Evolutionary conservation across 1,284 basidiomycete species (phyloP), one percentile per base, ranked within the genome.

Genomic region (Trametes sp.): DNA sequence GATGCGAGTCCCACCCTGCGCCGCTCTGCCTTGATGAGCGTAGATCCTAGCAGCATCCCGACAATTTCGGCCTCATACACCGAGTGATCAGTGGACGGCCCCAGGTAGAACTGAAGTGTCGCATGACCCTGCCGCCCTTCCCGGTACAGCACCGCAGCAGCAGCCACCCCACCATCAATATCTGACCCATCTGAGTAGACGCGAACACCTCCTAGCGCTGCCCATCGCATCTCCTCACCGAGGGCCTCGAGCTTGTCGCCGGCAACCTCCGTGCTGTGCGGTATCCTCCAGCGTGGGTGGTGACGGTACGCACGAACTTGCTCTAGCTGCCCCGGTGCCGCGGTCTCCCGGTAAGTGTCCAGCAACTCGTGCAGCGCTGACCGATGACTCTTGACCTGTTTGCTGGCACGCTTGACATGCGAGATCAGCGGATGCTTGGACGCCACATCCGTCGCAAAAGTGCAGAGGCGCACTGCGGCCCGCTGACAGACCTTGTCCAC

Each of bases 31-130:
- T 19, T 38, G 1, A 67, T 41, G 1, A 69, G 61, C 13, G 61
- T 28, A 0, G 59, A 23, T 0, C 45, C 65, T 2, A 67, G 57
- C 0, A 71, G 52, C 0, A 73, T 59, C 2, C 74, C 76, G 0
- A 74, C 67, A 0, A 68, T 57, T 64, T 78, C 73, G 0, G 69
- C 75, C 50, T 79, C 75, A 59, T 73, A 76, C 1, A 75, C 72
- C 0, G 73, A 74, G 67, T 78, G 75, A 16, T 68, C 23, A 0
- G 41, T 56, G 1, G 57, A 50, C 0, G 57, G 7, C 0, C 76
- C 76, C 0, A 77, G 70, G 56, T 73, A 54, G 52, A 62, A 67
- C 0, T 52, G 61, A 0, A 74, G 61, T 0, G 61, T 35, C 28
- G 49, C 51, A 5, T 14, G 24, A 2, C 24, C 29, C 35, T 2